phyloP scores from a whole-genome alignment of 495 filamentous ascomycete species.

The Xylaria scruposa region DNA sequence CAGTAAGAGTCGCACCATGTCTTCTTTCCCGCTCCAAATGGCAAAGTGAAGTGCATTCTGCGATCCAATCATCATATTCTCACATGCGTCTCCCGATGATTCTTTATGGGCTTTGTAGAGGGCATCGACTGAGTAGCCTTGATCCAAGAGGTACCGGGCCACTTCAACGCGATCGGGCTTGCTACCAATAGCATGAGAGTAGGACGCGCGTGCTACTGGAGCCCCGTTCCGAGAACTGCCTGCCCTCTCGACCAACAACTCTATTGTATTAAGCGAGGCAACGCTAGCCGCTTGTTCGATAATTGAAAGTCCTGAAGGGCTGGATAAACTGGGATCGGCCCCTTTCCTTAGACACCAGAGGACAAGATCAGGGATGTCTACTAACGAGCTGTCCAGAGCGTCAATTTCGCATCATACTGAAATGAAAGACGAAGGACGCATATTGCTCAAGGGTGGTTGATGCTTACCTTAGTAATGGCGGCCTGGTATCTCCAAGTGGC shows the following conservation, averaged over 20 bases:
- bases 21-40: neutral
- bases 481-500: neutral
- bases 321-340: neutral
- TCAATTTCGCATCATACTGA: neutral
- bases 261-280: neutral
- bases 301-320: neutral
- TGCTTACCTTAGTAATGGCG: neutral
- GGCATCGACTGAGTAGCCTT: neutral
- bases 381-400: neutral
- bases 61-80: neutral
- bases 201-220: neutral
- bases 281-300: neutral
- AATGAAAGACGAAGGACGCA: neutral
- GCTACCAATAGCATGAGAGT: neutral
- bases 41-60: neutral
- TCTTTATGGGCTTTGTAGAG: neutral
- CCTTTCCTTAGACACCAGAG: conserved; percentile 1
- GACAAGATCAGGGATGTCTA: neutral
- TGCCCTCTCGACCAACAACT: neutral
- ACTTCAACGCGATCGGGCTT: neutral
- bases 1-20: neutral
- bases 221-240: neutral
- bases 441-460: too few species aligned
- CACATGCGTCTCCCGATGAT: neutral
- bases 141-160: neutral